phyloP scores from a whole-genome alignment of 2,329 filamentous ascomycete species.

The Paecilomyces niveus region DNA sequence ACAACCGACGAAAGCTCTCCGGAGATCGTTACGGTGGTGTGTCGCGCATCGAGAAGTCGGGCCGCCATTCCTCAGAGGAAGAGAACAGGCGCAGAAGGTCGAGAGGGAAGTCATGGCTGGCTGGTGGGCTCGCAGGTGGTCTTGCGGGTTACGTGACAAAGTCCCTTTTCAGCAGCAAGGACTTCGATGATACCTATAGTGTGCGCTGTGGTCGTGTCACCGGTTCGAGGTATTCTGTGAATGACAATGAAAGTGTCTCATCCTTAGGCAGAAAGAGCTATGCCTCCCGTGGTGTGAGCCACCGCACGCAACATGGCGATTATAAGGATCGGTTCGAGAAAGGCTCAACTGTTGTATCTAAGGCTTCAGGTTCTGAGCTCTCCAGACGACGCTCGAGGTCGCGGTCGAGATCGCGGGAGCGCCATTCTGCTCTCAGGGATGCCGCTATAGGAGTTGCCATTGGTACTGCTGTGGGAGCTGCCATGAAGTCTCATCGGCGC shows the following conservation, averaged over 20 bases:
- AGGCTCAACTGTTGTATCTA: slow-evolving; percentile 6
- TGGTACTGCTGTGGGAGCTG: slow-evolving; percentile 19
- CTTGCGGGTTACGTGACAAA: slow-evolving; percentile 51
- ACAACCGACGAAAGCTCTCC: slow-evolving; percentile 39
- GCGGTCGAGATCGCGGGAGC: slow-evolving; percentile 32
- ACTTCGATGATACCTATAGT: slow-evolving; percentile 56
- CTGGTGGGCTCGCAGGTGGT: slow-evolving; percentile 48
- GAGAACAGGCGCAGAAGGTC: slow-evolving; percentile 41
- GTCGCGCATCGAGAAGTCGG: slow-evolving; percentile 52
- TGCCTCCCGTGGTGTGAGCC: slow-evolving; percentile 36
- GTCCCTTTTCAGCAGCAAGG: slow-evolving; percentile 46
- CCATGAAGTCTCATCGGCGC: background rate
- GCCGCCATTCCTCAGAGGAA: slow-evolving; percentile 50
- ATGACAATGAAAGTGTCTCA: slow-evolving; percentile 21
- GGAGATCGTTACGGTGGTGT: slow-evolving; percentile 37
- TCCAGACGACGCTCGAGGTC: slow-evolving; percentile 31
- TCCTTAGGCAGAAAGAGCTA: slow-evolving; percentile 30
- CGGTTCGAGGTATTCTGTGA: slow-evolving; percentile 18
- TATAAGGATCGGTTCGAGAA: slow-evolving; percentile 13
- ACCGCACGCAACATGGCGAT: slow-evolving; percentile 20
- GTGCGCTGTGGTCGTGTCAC: slow-evolving; percentile 45
- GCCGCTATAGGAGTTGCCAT: slow-evolving; percentile 32
- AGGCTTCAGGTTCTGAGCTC: slow-evolving; percentile 10
- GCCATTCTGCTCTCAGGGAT: slow-evolving; percentile 22
- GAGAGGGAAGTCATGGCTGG: slow-evolving; percentile 44